phyloP scores from a whole-genome alignment of 1,284 basidiomycete species.

The Amylostereum chailletii region DNA sequence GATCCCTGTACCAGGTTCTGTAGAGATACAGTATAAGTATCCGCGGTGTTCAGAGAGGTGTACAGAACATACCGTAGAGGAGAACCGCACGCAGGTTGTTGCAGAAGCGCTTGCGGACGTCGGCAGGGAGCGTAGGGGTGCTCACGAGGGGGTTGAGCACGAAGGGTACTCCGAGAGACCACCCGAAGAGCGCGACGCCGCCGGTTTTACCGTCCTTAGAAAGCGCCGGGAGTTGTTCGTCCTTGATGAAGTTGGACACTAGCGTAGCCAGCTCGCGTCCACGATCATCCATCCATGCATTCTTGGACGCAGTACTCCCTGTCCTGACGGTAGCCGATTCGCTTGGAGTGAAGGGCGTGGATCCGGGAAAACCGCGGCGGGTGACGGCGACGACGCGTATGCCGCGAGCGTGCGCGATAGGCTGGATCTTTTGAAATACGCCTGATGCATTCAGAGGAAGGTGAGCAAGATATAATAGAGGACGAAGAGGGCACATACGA shows the following conservation, averaged over 20 bases:
- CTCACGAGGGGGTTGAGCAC: slow-evolving; percentile 1
- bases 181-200: slow-evolving; percentile 5
- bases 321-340: background rate
- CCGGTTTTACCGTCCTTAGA: slow-evolving; percentile 1
- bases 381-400: slow-evolving; percentile 6
- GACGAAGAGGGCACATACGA: background rate
- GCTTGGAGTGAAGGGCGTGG: slow-evolving; percentile 1
- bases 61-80: background rate
- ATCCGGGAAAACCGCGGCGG: slow-evolving; percentile 6
- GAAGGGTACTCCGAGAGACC: slow-evolving; percentile 2
- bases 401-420: background rate
- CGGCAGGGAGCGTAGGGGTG: slow-evolving; percentile 1
- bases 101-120: background rate
- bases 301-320: background rate
- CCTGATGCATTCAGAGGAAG: background rate
- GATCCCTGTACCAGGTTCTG: too few species aligned
- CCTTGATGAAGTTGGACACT: slow-evolving; percentile 1
- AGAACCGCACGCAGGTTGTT: background rate
- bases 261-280: slow-evolving; percentile 4
- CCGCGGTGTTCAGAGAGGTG: too few species aligned
- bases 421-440: background rate
- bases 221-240: background rate
- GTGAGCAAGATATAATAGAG: background rate
- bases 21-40: too few species aligned
- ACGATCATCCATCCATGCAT: background rate